These are phyloP conservation scores for Ceratopteris richardii DNA, from an alignment of 75 land plant species.

Conservation along the genomic window DNA sequence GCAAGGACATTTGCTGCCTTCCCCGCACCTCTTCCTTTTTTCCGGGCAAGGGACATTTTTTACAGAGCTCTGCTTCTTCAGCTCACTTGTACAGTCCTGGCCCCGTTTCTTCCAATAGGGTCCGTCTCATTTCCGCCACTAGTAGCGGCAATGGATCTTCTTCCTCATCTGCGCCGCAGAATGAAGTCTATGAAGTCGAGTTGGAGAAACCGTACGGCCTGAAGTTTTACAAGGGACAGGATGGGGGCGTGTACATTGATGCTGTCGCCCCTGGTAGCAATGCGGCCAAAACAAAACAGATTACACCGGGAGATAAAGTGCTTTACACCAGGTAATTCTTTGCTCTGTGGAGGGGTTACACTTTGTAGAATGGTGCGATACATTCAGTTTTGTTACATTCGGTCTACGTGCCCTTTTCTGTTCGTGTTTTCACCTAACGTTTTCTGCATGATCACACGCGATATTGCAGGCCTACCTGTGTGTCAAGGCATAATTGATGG, in stretches of 20 bases:
- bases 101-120: not conserved
- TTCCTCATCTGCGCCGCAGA: conserved; percentile 2
- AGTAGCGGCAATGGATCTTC: not conserved
- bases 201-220: conserved; percentile 87
- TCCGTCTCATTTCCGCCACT: not conserved
- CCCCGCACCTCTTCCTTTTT: not conserved
- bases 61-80: not conserved
- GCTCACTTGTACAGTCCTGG: not conserved
- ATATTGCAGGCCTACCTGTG: too few relatives aligned
- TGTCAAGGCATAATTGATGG: too few relatives aligned
- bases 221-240: conserved; percentile 76
- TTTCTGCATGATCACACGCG: too few relatives aligned
- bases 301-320: conserved; percentile 88
- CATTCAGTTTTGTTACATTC: too few relatives aligned
- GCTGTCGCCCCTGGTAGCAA: conserved; percentile 77
- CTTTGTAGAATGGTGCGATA: too few relatives aligned
- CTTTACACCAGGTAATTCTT: conserved; percentile 63
- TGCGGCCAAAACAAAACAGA: conserved; percentile 57
- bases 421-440: too few relatives aligned
- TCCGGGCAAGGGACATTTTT: not conserved
- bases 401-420: too few relatives aligned
- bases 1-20: not conserved
- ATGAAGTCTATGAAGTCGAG: conserved; percentile 86
- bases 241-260: conserved; percentile 92
- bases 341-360: not conserved